Base-by-base conservation (phyloP, 257 asterid species). In the Nicotiana tabacum region DNA sequence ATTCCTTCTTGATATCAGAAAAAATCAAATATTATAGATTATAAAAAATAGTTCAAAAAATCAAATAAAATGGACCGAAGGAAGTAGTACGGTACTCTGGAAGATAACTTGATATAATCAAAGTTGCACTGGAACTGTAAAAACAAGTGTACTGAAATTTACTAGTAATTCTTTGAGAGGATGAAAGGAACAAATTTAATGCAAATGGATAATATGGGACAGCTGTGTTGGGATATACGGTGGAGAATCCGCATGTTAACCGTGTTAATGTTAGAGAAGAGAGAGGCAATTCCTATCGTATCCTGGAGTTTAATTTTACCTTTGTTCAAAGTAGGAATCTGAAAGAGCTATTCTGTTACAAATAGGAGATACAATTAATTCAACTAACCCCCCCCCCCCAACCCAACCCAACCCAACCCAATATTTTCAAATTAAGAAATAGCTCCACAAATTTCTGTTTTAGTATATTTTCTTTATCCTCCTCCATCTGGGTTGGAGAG, bases 121-220 rank as follows among this genome's bases (percentile, higher is more conserved):
- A 39, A 43, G 8, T 43, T 43, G 48, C 48, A 43, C 11, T 7
- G 2, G 8, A 43, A 5, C 6, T 5, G 43, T 37, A 37, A 39
- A 39, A 43, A 43, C 2, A 43, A 43, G 2, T 39, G 9, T 7
- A 7, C 10, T 43, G 8, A 6, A 43, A 43, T 43, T 43, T 1
- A 7, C 48, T 43, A 43, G 8, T 43, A 21, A 21, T 43, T 43
- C 48, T 43, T 8, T 43, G 48, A 43, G 32, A 69, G 17, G 16
- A 39, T 17, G 1, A 68, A 29, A 39, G 78, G 21, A 68, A n/a
- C 33, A 39, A 70, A 70, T 39, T 70, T 39, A 70, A 70, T 39
- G 78, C n/a, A 70, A 43, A 43, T 39, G 78, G 78, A 70, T 39
- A 70, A 43, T 70, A 39, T 70, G 58, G 57, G 78, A 43, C 78